Evolutionary conservation across 2,329 filamentous ascomycete species (phyloP).

Genomic region (Neoascochyta sp.): DNA sequence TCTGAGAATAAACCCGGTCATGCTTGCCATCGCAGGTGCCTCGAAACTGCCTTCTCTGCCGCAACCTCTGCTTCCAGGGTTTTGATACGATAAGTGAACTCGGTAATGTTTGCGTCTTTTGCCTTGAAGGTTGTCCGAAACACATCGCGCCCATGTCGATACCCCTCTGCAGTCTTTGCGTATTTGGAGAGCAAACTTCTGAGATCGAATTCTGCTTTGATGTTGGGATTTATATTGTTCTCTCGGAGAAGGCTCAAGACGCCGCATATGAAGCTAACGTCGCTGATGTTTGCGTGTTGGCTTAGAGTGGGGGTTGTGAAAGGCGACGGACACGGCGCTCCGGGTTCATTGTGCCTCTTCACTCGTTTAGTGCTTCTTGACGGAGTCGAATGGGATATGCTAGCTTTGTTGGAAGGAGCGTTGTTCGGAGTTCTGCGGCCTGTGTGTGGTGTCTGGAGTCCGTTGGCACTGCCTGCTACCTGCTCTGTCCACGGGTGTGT

Average conservation of each 20-base stretch:
- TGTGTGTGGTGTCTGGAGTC: slow-evolving; percentile 31
- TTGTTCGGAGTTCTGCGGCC: slow-evolving; percentile 5
- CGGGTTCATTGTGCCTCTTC: slow-evolving; percentile 5
- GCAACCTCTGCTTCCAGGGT: slow-evolving; percentile 55
- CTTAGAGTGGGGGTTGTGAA: slow-evolving; percentile 35
- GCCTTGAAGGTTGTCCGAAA: slow-evolving; percentile 59
- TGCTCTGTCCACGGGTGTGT: slow-evolving; percentile 40
- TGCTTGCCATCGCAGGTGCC: slow-evolving; percentile 24
- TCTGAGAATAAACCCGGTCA: too few relatives aligned
- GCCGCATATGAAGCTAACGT: slow-evolving; percentile 31
- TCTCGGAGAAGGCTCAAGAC: slow-evolving; percentile 51
- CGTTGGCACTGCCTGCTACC: slow-evolving; percentile 5
- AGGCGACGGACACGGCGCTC: slow-evolving; percentile 17
- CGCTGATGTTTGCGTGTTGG: slow-evolving; percentile 23
- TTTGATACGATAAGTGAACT: slow-evolving; percentile 64
- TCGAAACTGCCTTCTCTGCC: slow-evolving; percentile 46
- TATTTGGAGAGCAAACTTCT: slow-evolving; percentile 42
- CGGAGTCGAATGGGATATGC: too few relatives aligned
- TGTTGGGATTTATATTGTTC: slow-evolving; percentile 39
- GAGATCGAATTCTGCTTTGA: slow-evolving; percentile 15
- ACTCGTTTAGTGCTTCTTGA: too few relatives aligned
- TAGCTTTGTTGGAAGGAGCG: too few relatives aligned
- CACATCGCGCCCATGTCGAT: slow-evolving; percentile 63
- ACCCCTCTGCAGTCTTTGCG: slow-evolving; percentile 57
- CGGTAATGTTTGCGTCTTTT: slow-evolving; percentile 61